Evolutionary conservation across 768 basidiomycete genomes (phyloP).

Genomic region (Termitomyces sp.): DNA sequence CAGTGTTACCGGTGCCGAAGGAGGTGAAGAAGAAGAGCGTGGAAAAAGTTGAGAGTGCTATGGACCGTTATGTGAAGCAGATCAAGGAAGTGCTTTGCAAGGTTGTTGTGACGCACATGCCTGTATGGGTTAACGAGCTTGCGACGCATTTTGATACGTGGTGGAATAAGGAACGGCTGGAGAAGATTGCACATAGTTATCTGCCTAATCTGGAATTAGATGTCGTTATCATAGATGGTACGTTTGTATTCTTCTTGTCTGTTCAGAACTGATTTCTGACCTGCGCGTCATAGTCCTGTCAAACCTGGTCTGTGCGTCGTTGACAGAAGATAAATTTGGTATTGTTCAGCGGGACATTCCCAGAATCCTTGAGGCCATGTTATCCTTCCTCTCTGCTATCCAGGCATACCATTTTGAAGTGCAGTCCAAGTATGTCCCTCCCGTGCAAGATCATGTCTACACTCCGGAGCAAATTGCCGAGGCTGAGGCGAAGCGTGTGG

Average conservation of each 20-base stretch:
- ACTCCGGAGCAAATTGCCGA: slow-evolving; percentile 29
- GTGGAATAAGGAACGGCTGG: slow-evolving; percentile 54
- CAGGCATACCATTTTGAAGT: slow-evolving; percentile 62
- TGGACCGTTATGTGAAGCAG: slow-evolving; percentile 1
- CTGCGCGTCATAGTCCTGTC: slow-evolving; percentile 48
- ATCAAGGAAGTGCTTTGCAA: background rate
- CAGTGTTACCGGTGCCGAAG: slow-evolving; percentile 12
- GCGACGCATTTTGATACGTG: slow-evolving; percentile 25
- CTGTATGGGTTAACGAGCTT: background rate
- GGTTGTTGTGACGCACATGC: background rate
- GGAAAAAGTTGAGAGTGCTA: slow-evolving; percentile 4
- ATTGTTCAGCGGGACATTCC: slow-evolving; percentile 84
- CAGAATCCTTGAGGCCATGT: slow-evolving; percentile 69
- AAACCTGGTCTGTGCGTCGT: slow-evolving; percentile 61
- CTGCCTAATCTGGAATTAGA: slow-evolving; percentile 62
- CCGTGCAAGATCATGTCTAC: slow-evolving; percentile 27
- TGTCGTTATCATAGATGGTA: slow-evolving; percentile 58
- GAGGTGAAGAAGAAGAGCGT: slow-evolving; percentile 18
- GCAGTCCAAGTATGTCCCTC: slow-evolving; percentile 30
- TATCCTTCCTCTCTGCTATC: slow-evolving; percentile 58
- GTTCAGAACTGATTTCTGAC: background rate
- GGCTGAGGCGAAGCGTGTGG: slow-evolving; percentile 33
- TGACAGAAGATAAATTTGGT: slow-evolving; percentile 77
- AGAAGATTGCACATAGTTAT: slow-evolving; percentile 45
- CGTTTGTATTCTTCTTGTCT: slow-evolving; percentile 10